Conservation (phyloP, 2,329 filamentous ascomycete species). For the Coccinonectria pachysandricola region DNA sequence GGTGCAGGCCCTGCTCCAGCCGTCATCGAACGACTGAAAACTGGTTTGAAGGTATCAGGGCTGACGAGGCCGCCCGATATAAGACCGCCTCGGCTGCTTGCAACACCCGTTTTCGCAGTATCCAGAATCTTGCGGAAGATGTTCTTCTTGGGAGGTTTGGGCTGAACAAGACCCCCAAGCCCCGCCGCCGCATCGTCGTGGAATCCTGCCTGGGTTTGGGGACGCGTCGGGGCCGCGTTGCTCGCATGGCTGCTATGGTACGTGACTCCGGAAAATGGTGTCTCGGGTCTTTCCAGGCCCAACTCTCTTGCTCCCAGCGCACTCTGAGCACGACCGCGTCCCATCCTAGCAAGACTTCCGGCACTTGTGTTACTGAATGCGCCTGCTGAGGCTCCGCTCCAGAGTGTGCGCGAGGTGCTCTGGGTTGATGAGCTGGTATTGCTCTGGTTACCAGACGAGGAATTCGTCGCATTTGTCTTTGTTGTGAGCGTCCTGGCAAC, state of each 20-base stretch:
- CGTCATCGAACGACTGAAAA: conserved; percentile 32
- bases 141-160: conserved; percentile 72
- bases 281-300: conserved; percentile 46
- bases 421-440: conserved; percentile 65
- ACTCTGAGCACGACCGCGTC: conserved; percentile 49
- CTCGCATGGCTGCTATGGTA: conserved; percentile 85
- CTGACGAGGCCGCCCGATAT: conserved; percentile 42
- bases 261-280: conserved; percentile 66
- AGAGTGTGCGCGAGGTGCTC: conserved; percentile 73
- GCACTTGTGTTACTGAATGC: conserved; percentile 92
- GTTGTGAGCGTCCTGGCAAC: conserved; percentile 76
- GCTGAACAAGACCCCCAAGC: conserved; percentile 67
- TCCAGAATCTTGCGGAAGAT: conserved; percentile 96
- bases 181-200: conserved; percentile 55
- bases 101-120: conserved; percentile 86
- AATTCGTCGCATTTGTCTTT: conserved; percentile 75
- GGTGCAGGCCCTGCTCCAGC: conserved; percentile 35
- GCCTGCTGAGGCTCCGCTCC: conserved; percentile 87
- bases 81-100: conserved; percentile 78
- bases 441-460: conserved; percentile 62
- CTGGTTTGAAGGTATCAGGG: conserved; percentile 30
- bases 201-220: conserved; percentile 58
- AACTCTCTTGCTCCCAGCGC: conserved; percentile 51
- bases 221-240: conserved; percentile 33
- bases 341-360: conserved; percentile 78